phyloP scores from a whole-genome alignment of 139 green algal genomes.

The Haematococcus lacustris region DNA sequence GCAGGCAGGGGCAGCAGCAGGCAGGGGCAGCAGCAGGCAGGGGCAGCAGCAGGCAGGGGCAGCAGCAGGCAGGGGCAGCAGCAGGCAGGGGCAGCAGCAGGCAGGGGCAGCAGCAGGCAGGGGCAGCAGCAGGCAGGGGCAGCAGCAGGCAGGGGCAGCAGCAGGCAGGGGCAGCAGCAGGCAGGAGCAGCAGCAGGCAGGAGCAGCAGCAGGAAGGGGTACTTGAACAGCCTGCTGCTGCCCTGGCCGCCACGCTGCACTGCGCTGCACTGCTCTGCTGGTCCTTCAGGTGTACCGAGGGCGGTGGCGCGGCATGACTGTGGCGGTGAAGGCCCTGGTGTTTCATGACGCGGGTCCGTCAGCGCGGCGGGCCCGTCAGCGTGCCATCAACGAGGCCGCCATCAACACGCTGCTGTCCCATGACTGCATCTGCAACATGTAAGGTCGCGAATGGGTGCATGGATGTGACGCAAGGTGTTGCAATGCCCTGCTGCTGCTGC shows the following conservation, averaged over 20 bases:
- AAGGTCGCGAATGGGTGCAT: not conserved
- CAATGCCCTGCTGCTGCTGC: not conserved
- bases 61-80: not conserved
- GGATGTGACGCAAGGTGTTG: not conserved
- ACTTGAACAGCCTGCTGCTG: not conserved
- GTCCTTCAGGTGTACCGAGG: constrained; percentile 1
- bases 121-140: too few relatives aligned
- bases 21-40: not conserved
- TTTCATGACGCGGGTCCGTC: constrained; percentile 19
- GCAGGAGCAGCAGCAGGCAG: not conserved
- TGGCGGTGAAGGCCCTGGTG: constrained; percentile 26
- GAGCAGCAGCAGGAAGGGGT: not conserved
- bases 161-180: not conserved
- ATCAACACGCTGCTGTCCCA: constrained; percentile 28
- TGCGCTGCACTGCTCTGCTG: not conserved
- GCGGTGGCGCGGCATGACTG: constrained; percentile 18
- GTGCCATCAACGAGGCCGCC: constrained; percentile 24
- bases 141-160: not conserved
- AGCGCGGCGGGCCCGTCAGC: constrained; percentile 7
- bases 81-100: not conserved
- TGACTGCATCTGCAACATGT: constrained; percentile 29
- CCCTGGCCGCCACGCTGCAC: not conserved
- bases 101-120: not conserved
- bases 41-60: not conserved
- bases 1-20: not conserved